Evolutionary conservation across 257 asterid genomes (phyloP), one percentile per base, ranked within the genome.

Genomic region (Lavandula angustifolia): DNA sequence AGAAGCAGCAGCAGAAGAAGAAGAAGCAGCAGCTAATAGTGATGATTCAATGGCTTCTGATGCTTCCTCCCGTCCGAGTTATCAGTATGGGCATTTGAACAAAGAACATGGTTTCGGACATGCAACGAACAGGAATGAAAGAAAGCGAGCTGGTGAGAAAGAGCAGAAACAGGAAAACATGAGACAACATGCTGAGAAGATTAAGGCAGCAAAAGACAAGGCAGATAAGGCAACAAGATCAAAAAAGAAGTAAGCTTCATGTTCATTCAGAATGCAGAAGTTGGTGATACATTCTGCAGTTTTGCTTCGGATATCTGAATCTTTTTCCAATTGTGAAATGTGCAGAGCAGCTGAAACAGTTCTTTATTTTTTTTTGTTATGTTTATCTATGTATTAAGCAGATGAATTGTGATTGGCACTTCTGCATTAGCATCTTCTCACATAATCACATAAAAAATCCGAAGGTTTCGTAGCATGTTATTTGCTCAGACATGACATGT

Each of bases 11-110:
- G 47, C 43, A 37, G 67, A 52, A 5, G 2, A 12, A 41, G 48
- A 35, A 22, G 63, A 17, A 59, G 17, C 33, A 16, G 68, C 67
- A 2, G 74, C 57, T 0, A 83, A 71, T 9, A 91, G 91, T 13
- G 96, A 88, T 54, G 96, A 88, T 43, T 91, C 98, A 12, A 84
- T 88, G 96, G 81, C 87, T 62, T 91, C 98, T 6, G 98, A 88
- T 77, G 98, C 98, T 3, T 79, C 95, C 10, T 91, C 98, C 6
- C 94, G 85, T 40, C 98, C 96, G 1, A 80, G 88, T 18, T 66
- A 78, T 74, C 87, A 60, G 62, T 49, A 54, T 27, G 60, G 58
- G 57, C 60, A 37, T 64, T 17, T 22, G 17, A 61, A 56, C 57
- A 53, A 37, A 34, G 31, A 34, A 55, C 63, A 55, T 32, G 72